Percentiles rank a stretch among this genome's conserved stretches.
Evolutionary conservation across 2,329 filamentous ascomycete genomes (phyloP).

Genomic region (Curvularia sp.): DNA sequence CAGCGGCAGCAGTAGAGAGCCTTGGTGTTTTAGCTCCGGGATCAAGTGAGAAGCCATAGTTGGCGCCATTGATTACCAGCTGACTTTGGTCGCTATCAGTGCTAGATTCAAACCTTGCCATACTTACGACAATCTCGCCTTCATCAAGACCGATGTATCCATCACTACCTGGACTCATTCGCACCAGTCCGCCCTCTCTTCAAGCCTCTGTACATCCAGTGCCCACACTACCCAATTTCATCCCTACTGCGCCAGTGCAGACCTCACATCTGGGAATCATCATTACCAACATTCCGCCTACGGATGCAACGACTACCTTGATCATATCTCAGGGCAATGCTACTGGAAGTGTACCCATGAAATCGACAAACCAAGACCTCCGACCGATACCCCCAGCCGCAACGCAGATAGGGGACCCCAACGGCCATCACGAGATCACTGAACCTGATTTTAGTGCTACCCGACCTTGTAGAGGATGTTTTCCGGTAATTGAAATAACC

Average conservation of each 20-base stretch:
- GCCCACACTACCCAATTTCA: slow-evolving; percentile 2
- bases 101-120: slow-evolving; percentile 11
- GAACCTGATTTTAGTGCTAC: slow-evolving; percentile 42
- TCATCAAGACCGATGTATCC: slow-evolving; percentile 18
- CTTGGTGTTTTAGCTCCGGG: slow-evolving; percentile 26
- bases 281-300: slow-evolving; percentile 8
- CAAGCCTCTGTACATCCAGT: slow-evolving; percentile 17
- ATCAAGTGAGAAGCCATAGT: slow-evolving; percentile 26
- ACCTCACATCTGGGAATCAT: slow-evolving; percentile 13
- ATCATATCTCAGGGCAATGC: slow-evolving; percentile 11
- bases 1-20: slow-evolving; percentile 6
- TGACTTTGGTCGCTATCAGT: not conserved
- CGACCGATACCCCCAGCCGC: slow-evolving; percentile 35
- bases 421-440: slow-evolving; percentile 43
- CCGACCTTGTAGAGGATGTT: slow-evolving; percentile 36
- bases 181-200: not conserved
- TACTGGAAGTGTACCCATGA: slow-evolving; percentile 20
- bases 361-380: slow-evolving; percentile 35
- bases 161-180: slow-evolving; percentile 10
- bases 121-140: slow-evolving; percentile 15
- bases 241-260: slow-evolving; percentile 11
- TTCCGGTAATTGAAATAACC: slow-evolving; percentile 38
- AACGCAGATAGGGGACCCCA: slow-evolving; percentile 35
- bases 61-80: not conserved
- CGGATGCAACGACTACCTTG: slow-evolving; percentile 7